phyloP scores from a whole-genome alignment of 805 yeast genomes.

The Candida koratica region DNA sequence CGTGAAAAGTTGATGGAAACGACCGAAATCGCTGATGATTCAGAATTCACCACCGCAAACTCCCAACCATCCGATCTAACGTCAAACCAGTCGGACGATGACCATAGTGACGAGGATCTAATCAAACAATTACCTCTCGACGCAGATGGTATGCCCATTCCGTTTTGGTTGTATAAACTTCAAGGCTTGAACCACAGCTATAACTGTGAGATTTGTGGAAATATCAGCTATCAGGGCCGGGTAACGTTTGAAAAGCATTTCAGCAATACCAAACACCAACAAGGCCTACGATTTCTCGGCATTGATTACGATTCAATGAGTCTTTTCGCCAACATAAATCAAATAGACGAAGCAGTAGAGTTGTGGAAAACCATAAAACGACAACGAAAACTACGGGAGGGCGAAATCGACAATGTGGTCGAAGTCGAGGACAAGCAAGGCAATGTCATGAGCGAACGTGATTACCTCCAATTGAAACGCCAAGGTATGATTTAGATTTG shows the following conservation, averaged over 20 bases:
- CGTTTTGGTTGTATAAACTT: conserved; percentile 86
- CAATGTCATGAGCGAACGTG: conserved; percentile 81
- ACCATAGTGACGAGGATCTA: conserved; percentile 27
- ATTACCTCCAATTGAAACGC: conserved; percentile 77
- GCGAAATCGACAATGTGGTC: conserved; percentile 49
- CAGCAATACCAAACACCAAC: conserved; percentile 59
- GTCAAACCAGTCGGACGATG: conserved; percentile 16
- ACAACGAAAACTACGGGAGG: conserved; percentile 33
- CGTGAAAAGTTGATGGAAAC: conserved; percentile 59
- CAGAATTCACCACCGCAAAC: conserved; percentile 38
- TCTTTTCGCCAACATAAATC: conserved; percentile 59
- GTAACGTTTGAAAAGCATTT: conserved; percentile 72
- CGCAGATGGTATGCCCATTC: conserved; percentile 87
- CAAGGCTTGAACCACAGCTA: conserved; percentile 77
- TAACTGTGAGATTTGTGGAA: conserved; percentile 85
- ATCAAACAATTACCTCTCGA: conserved; percentile 72
- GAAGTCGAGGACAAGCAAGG: conserved; percentile 94
- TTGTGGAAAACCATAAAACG: conserved; percentile 49
- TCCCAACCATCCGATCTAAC: conserved; percentile 22
- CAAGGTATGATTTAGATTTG: conserved; percentile 84
- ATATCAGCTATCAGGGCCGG: conserved; percentile 68
- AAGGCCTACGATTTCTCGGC: conserved; percentile 75
- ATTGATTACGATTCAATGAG: conserved; percentile 44
- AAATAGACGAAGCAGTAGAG: conserved; percentile 62
- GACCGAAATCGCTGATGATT: conserved; percentile 33